Conservation (phyloP, 2,329 filamentous ascomycete species). For the Nigrospora sphaerica region DNA sequence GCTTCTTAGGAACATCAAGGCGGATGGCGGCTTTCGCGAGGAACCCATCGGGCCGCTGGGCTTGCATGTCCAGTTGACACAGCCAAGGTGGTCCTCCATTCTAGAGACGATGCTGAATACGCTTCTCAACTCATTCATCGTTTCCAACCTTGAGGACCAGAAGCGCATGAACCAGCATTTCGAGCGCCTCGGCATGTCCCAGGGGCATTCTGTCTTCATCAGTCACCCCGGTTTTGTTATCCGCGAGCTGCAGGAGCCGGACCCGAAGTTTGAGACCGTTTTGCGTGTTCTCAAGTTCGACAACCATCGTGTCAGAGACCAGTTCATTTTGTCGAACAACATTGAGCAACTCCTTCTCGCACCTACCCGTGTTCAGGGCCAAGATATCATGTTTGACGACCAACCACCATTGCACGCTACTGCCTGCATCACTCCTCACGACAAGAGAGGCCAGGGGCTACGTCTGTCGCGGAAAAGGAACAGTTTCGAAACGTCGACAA, state of each 20-base stretch:
- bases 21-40: constrained; percentile 60
- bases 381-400: constrained; percentile 59
- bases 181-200: constrained; percentile 40
- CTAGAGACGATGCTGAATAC: constrained; percentile 72
- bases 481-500: too few relatives aligned
- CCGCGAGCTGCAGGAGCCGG: constrained; percentile 65
- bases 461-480: constrained; percentile 31
- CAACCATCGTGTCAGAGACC: constrained; percentile 67
- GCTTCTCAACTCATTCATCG: constrained; percentile 70
- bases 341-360: constrained; percentile 85
- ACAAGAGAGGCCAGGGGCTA: constrained; percentile 50
- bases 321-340: constrained; percentile 72
- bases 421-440: constrained; percentile 63
- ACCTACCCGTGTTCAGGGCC: constrained; percentile 57
- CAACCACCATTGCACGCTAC: constrained; percentile 61
- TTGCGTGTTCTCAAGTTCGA: constrained; percentile 77
- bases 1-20: constrained; percentile 61
- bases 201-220: constrained; percentile 54
- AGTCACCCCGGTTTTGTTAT: constrained; percentile 49
- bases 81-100: constrained; percentile 77
- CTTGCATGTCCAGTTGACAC: constrained; percentile 64
- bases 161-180: constrained; percentile 61
- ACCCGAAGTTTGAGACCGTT: constrained; percentile 65
- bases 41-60: constrained; percentile 83
- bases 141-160: constrained; percentile 70